Conservation (phyloP, 495 filamentous ascomycete genomes). For the Glonium stellatum region DNA sequence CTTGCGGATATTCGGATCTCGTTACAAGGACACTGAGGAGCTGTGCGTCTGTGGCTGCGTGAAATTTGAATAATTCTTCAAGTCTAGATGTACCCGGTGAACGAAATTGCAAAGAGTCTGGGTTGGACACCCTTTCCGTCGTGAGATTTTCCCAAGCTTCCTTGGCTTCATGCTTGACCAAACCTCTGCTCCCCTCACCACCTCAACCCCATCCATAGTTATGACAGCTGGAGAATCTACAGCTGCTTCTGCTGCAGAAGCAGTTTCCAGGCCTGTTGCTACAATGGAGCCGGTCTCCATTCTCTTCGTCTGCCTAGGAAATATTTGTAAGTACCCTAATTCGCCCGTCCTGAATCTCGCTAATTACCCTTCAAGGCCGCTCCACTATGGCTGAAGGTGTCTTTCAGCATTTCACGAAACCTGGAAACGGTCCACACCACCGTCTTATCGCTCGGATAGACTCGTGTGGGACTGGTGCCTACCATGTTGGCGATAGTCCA, state of each 20-base stretch:
- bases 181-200: neutral
- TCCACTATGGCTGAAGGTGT: slow-evolving; percentile 96
- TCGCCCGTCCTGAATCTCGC: slow-evolving; percentile 5
- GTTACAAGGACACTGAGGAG: too few species aligned
- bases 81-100: too few species aligned
- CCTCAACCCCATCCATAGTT: neutral
- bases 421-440: slow-evolving; percentile 43
- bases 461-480: slow-evolving; percentile 82
- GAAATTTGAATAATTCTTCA: too few species aligned
- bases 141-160: too few species aligned
- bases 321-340: slow-evolving; percentile 63
- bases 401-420: slow-evolving; percentile 63
- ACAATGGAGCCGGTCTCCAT: slow-evolving; percentile 54
- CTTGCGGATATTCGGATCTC: too few species aligned
- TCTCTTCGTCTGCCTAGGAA: slow-evolving; percentile 93
- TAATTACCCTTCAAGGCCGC: slow-evolving; percentile 39
- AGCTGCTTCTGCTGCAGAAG: neutral
- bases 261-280: neutral
- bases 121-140: too few species aligned
- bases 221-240: slow-evolving; percentile 19
- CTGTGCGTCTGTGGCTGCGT: too few species aligned
- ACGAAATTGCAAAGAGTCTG: too few species aligned
- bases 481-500: slow-evolving; percentile 65
- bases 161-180: neutral
- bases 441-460: slow-evolving; percentile 65